A percentile compares a stretch with the other conserved stretches of the same genome.
These are phyloP conservation scores for Mycena albidolilacea DNA, from an alignment of 768 basidiomycete species.

Conservation along the genomic window DNA sequence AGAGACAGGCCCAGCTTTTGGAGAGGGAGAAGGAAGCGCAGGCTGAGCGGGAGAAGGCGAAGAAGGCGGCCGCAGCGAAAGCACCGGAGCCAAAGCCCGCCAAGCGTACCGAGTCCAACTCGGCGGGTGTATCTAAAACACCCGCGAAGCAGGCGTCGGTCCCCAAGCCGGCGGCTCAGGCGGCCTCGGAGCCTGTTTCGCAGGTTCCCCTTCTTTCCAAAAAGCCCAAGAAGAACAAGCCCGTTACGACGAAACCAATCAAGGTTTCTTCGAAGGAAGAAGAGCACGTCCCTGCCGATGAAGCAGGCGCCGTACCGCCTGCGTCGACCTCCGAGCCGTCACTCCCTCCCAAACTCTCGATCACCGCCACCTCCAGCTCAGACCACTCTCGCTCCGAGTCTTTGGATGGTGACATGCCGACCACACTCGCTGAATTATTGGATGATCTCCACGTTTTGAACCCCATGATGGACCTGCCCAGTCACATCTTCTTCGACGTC, in stretches of 20 bases:
- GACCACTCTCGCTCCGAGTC: conserved; percentile 75
- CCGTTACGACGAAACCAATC: conserved; percentile 68
- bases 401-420: conserved; percentile 64
- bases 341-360: conserved; percentile 51
- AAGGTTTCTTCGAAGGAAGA: conserved; percentile 71
- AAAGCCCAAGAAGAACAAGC: conserved; percentile 88
- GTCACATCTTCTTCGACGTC: conserved; percentile 83
- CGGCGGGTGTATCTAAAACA: conserved; percentile 36
- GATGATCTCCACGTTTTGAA: conserved; percentile 75
- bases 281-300: conserved; percentile 53
- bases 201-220: conserved; percentile 86
- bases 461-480: conserved; percentile 75
- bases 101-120: conserved; percentile 38
- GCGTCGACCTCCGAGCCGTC: conserved; percentile 65
- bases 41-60: conserved; percentile 44
- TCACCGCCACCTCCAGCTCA: conserved; percentile 63
- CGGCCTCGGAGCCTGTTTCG: conserved; percentile 52
- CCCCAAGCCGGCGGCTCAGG: conserved; percentile 41
- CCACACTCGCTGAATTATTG: conserved; percentile 74
- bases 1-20: conserved; percentile 47
- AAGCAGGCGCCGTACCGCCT: conserved; percentile 60
- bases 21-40: conserved; percentile 52
- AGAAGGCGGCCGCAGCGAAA: conserved; percentile 39
- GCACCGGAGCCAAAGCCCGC: conserved; percentile 39
- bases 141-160: conserved; percentile 32